phyloP scores from a whole-genome alignment of 805 yeast genomes.

The Candida silvatica region DNA sequence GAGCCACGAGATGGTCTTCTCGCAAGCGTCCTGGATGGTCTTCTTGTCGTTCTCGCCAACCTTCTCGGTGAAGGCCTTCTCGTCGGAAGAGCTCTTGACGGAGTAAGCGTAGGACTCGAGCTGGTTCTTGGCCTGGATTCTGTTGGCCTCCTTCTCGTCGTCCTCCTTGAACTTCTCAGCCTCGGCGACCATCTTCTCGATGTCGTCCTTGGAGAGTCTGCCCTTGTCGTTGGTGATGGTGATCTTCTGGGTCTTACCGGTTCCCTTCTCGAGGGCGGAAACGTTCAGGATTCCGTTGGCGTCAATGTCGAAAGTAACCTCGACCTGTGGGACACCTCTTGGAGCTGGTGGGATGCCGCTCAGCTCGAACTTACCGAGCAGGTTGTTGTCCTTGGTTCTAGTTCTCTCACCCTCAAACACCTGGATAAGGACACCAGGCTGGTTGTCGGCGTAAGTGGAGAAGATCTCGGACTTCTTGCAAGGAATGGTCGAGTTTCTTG shows the following conservation, averaged over 20 bases:
- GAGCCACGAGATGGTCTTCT: constrained; percentile 84
- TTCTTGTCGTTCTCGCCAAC: constrained; percentile 40
- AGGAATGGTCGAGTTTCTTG: constrained; percentile 97
- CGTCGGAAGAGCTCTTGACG: constrained; percentile 73
- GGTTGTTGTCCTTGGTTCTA: constrained; percentile 66
- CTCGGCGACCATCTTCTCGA: constrained; percentile 56
- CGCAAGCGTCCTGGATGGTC: constrained; percentile 68
- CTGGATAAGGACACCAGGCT: constrained; percentile 97
- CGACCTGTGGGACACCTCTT: constrained; percentile 74
- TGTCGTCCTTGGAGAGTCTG: constrained; percentile 54
- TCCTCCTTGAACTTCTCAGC: constrained; percentile 57
- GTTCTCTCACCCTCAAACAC: constrained; percentile 86
- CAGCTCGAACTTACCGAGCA: constrained; percentile 67
- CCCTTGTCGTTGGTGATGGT: constrained; percentile 39
- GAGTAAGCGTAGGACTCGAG: constrained; percentile 94
- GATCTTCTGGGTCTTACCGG: constrained; percentile 43
- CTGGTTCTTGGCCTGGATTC: constrained; percentile 91
- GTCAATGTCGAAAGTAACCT: constrained; percentile 70
- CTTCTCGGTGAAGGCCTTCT: constrained; percentile 73
- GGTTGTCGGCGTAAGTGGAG: constrained; percentile 97
- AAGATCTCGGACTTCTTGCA: constrained; percentile 95
- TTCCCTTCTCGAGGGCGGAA: constrained; percentile 47
- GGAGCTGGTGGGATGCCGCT: constrained; percentile 69
- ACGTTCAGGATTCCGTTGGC: constrained; percentile 69
- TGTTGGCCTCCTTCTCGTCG: constrained; percentile 64